These are phyloP conservation scores for Cytospora piceicola DNA, from an alignment of 2,329 filamentous ascomycete genomes.

Conservation along the genomic window DNA sequence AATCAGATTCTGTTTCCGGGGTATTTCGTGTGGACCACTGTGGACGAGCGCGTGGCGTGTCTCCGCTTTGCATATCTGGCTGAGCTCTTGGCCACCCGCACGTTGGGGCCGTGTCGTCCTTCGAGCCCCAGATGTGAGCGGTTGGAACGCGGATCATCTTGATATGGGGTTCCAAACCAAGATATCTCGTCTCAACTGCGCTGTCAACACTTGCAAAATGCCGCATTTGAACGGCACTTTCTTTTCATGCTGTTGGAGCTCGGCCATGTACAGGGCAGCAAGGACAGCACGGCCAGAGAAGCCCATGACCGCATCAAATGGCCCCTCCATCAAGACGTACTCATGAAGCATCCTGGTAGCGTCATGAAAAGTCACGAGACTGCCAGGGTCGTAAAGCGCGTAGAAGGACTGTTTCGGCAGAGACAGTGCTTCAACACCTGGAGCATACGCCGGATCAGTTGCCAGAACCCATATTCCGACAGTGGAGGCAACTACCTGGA, in stretches of 20 bases:
- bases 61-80: not conserved
- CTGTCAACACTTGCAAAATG: constrained; percentile 6
- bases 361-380: not conserved
- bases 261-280: not conserved
- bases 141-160: not conserved
- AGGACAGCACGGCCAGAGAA: not conserved
- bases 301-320: not conserved
- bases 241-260: not conserved
- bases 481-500: no score
- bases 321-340: not conserved
- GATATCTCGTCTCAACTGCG: not conserved
- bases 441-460: no score
- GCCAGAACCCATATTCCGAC: no score
- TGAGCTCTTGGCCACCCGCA: not conserved
- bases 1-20: not conserved
- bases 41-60: not conserved
- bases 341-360: not conserved
- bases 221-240: not conserved
- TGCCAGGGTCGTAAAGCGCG: not conserved
- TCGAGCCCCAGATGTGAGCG: not conserved
- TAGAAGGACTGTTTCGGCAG: not conserved
- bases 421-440: constrained; percentile 1
- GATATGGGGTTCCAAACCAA: not conserved
- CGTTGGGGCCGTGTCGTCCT: not conserved
- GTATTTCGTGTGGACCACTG: constrained; percentile 2